A percentile compares a stretch with the other conserved stretches of the same genome.
Conservation (phyloP, 2,329 filamentous ascomycete genomes). For the Coniochaeta prunicola region DNA sequence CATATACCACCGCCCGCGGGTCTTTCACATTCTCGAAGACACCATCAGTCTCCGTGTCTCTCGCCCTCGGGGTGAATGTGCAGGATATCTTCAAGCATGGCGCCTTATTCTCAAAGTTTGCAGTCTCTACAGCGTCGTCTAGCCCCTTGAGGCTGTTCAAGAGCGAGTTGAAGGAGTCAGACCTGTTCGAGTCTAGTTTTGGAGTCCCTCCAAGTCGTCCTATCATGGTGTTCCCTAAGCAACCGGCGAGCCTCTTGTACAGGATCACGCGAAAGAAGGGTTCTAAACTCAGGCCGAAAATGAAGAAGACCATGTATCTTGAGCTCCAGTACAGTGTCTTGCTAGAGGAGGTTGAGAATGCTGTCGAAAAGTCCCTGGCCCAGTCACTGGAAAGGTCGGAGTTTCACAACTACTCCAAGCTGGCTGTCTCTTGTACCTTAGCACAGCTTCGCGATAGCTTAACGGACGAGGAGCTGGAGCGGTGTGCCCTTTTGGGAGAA, state of each 20-base stretch:
- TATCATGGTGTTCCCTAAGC: slow-evolving; percentile 67
- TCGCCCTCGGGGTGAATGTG: slow-evolving; percentile 90
- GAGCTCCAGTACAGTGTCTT: slow-evolving; percentile 70
- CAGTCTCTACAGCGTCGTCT: slow-evolving; percentile 70
- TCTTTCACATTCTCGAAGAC: slow-evolving; percentile 57
- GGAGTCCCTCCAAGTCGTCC: slow-evolving; percentile 43
- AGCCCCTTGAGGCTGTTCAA: slow-evolving; percentile 69
- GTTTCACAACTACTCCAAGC: slow-evolving; percentile 37
- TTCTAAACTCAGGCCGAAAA: slow-evolving; percentile 23
- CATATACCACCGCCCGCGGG: slow-evolving; percentile 62
- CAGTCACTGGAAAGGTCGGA: slow-evolving; percentile 29
- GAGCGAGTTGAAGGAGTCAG: slow-evolving; percentile 63
- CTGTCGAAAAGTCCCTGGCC: slow-evolving; percentile 36
- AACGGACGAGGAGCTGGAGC: slow-evolving; percentile 47
- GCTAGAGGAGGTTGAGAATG: slow-evolving; percentile 60
- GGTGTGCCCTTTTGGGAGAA: slow-evolving; percentile 44
- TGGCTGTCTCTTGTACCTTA: slow-evolving; percentile 37
- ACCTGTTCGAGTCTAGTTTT: slow-evolving; percentile 59
- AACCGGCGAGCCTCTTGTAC: slow-evolving; percentile 76
- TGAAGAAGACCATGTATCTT: slow-evolving; percentile 51
- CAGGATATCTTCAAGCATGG: slow-evolving; percentile 89
- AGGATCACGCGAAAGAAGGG: slow-evolving; percentile 56
- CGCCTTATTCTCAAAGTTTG: slow-evolving; percentile 81
- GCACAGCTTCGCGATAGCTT: slow-evolving; percentile 36
- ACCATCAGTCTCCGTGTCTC: slow-evolving; percentile 59